These are phyloP conservation scores for Gossypium anomalum DNA, from an alignment of 345 rosid genomes.

Conservation along the genomic window DNA sequence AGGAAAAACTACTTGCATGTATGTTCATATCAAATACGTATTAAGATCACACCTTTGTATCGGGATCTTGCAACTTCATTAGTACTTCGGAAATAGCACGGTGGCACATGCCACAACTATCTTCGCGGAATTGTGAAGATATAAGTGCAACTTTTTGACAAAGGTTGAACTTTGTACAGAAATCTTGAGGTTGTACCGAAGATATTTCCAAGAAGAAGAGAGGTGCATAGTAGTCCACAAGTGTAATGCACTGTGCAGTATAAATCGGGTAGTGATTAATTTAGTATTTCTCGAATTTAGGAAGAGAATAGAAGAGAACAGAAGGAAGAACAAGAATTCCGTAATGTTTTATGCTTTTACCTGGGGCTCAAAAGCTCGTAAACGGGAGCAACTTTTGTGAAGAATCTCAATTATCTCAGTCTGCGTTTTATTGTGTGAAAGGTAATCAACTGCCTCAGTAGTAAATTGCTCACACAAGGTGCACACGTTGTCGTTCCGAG, in stretches of 20 bases:
- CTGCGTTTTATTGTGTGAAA: constrained; percentile 68
- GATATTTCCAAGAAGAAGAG: constrained; percentile 64
- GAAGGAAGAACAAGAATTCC: background rate
- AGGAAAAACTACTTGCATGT: background rate
- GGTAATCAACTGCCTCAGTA: constrained; percentile 53
- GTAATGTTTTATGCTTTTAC: constrained; percentile 30
- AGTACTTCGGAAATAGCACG: constrained; percentile 56
- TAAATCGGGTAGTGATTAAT: background rate
- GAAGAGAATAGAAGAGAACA: background rate
- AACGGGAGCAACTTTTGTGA: constrained; percentile 55
- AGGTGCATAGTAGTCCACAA: constrained; percentile 78
- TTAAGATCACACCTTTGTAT: constrained; percentile 54
- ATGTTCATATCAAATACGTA: background rate
- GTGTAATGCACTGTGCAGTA: constrained; percentile 55
- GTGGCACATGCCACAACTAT: constrained; percentile 70
- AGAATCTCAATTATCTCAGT: constrained; percentile 54
- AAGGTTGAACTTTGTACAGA: constrained; percentile 64
- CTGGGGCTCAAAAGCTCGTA: constrained; percentile 52
- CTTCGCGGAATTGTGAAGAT: constrained; percentile 44
- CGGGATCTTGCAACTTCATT: constrained; percentile 72
- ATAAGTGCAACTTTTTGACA: constrained; percentile 42
- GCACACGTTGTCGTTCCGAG: constrained; percentile 53
- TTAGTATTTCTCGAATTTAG: background rate
- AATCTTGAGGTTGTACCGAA: constrained; percentile 39
- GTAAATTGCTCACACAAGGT: constrained; percentile 77